phyloP scores from a whole-genome alignment of 306 rosid genomes.

The Styphnolobium japonicum region DNA sequence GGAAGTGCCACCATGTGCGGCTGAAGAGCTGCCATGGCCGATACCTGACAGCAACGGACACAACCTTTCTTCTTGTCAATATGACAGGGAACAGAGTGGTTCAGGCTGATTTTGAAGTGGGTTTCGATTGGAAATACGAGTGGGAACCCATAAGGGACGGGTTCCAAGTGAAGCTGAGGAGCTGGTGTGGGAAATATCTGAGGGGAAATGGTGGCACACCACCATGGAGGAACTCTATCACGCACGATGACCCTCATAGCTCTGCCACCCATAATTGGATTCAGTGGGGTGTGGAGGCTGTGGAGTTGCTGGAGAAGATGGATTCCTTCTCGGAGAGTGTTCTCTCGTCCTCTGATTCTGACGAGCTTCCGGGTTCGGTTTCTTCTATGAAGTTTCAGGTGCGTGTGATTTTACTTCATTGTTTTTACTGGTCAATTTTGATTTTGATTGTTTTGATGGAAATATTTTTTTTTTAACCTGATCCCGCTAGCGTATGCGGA shows the following conservation, averaged over 20 bases:
- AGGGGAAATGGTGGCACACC: conserved; percentile 81
- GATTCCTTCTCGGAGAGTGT: conserved; percentile 26
- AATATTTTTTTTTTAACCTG: too few relatives aligned
- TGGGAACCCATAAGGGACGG: conserved; percentile 79
- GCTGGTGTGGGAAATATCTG: conserved; percentile 71
- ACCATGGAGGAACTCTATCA: conserved; percentile 85
- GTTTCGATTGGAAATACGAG: conserved; percentile 42
- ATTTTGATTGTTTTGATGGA: not conserved
- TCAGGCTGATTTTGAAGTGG: conserved; percentile 29
- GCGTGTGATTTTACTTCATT: not conserved
- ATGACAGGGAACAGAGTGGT: conserved; percentile 59
- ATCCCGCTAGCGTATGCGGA: too few relatives aligned
- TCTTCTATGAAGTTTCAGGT: conserved; percentile 8
- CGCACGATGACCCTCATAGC: conserved; percentile 62
- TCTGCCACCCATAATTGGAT: conserved; percentile 61
- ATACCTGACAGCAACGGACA: conserved; percentile 61
- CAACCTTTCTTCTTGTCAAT: conserved; percentile 53
- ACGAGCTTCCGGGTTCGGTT: conserved; percentile 30
- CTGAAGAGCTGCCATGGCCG: conserved; percentile 49
- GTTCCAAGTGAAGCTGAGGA: conserved; percentile 55
- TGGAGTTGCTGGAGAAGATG: conserved; percentile 15
- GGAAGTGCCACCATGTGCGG: conserved; percentile 44
- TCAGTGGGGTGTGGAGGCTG: conserved; percentile 53
- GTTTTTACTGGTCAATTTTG: not conserved
- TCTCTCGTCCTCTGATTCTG: conserved; percentile 41